These are phyloP conservation scores for Phytophthora kernoviae DNA, from an alignment of 352 stramenopile genomes.

Conservation along the genomic window DNA sequence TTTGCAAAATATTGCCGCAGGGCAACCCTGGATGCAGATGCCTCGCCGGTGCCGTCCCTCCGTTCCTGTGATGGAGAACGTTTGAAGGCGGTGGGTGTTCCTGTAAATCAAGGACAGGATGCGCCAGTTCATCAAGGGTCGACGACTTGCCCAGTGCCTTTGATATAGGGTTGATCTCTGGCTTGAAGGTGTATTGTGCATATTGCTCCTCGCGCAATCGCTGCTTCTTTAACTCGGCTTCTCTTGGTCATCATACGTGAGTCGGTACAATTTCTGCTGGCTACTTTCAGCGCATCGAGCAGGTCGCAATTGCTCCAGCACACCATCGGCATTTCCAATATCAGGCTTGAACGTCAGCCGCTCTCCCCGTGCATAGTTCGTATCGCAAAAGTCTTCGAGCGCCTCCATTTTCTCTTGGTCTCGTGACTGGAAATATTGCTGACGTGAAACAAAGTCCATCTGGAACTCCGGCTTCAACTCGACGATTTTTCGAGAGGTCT, in stretches of 20 bases:
- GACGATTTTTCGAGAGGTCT: slow-evolving; percentile 55
- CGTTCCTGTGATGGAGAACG: slow-evolving; percentile 15
- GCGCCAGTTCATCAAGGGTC: slow-evolving; percentile 50
- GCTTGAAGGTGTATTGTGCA: slow-evolving; percentile 74
- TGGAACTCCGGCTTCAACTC: slow-evolving; percentile 75
- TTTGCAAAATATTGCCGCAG: slow-evolving; percentile 62
- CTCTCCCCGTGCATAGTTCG: slow-evolving; percentile 36
- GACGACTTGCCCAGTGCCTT: slow-evolving; percentile 58
- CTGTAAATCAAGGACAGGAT: slow-evolving; percentile 38
- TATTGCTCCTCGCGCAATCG: slow-evolving; percentile 58
- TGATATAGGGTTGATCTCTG: slow-evolving; percentile 78
- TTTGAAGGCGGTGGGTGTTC: slow-evolving; percentile 3
- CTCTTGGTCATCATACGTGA: slow-evolving; percentile 74
- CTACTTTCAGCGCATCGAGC: slow-evolving; percentile 63
- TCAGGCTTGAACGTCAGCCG: slow-evolving; percentile 71
- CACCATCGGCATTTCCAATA: slow-evolving; percentile 72
- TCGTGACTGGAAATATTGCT: slow-evolving; percentile 69
- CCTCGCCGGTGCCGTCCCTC: not conserved
- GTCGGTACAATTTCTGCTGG: slow-evolving; percentile 61
- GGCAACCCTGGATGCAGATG: slow-evolving; percentile 30
- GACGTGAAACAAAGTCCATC: slow-evolving; percentile 73
- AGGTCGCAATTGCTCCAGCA: slow-evolving; percentile 70
- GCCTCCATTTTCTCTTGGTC: slow-evolving; percentile 67
- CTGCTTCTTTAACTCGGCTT: slow-evolving; percentile 66
- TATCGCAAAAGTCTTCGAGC: slow-evolving; percentile 53